Evolutionary conservation across 1,139 yeast genomes (phyloP).

Genomic region (Saccharomyces hybrid): DNA sequence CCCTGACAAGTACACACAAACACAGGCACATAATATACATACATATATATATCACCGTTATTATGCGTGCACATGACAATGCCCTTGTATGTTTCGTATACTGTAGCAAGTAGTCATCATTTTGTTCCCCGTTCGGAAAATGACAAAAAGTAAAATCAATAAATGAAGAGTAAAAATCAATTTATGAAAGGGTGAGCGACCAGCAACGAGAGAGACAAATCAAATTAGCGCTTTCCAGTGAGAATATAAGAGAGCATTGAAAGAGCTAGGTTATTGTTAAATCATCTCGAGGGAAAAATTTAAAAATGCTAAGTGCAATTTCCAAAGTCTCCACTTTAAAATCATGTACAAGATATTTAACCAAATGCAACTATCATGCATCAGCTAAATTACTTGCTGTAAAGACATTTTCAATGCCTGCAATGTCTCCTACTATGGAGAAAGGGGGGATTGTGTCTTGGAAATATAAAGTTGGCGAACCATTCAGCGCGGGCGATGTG

Average conservation of each 20-base stretch:
- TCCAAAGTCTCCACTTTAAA: slow-evolving; percentile 1
- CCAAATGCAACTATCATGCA: slow-evolving; percentile 16
- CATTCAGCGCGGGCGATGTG: slow-evolving; percentile 77
- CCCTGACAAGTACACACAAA: not conserved
- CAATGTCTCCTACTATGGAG: slow-evolving; percentile 98
- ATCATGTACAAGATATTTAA: slow-evolving; percentile 10
- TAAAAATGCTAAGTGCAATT: not conserved
- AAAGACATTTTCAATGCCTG: slow-evolving; percentile 80
- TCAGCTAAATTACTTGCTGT: slow-evolving; percentile 34
- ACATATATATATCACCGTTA: not conserved
- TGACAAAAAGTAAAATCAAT: not conserved
- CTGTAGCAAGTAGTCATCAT: not conserved
- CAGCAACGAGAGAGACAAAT: not conserved
- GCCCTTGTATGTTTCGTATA: not conserved
- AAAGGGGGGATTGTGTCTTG: slow-evolving; percentile 95
- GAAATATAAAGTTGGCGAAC: slow-evolving; percentile 80
- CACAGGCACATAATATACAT: not conserved
- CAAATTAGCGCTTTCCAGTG: not conserved
- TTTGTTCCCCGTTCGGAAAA: not conserved
- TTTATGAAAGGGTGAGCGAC: not conserved
- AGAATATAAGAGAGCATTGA: not conserved
- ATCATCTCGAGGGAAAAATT: not conserved
- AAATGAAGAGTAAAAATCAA: not conserved
- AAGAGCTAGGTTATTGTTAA: not conserved
- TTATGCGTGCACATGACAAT: not conserved